phyloP scores from a whole-genome alignment of 2,329 filamentous ascomycete species.

The Didymella pinodella region DNA sequence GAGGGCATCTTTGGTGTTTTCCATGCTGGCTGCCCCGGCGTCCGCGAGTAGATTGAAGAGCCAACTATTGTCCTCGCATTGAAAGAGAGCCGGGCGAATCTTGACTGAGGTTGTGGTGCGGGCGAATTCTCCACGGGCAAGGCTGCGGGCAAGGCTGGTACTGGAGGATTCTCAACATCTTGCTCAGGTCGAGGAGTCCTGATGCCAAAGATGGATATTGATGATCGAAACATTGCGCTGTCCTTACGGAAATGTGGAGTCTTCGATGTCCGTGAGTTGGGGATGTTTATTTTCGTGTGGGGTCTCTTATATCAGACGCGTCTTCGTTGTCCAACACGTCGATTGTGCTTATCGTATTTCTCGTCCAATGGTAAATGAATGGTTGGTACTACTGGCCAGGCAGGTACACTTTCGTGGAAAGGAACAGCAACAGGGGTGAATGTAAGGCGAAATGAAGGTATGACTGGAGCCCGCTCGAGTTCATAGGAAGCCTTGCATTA shows the following conservation, averaged over 20 bases:
- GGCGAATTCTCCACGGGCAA: slow-evolving; percentile 29
- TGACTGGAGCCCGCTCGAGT: slow-evolving; percentile 46
- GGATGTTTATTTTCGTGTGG: slow-evolving; percentile 28
- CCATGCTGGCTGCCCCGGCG: slow-evolving; percentile 37
- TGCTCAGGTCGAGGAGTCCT: slow-evolving; percentile 47
- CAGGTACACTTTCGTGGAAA: slow-evolving; percentile 16
- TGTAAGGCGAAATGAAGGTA: slow-evolving; percentile 26
- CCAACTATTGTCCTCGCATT: slow-evolving; percentile 30
- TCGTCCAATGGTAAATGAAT: slow-evolving; percentile 16
- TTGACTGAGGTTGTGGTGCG: slow-evolving; percentile 29
- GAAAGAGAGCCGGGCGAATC: slow-evolving; percentile 31
- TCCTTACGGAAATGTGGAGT: slow-evolving; percentile 18
- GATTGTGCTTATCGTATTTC: slow-evolving; percentile 10
- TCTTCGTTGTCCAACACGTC: slow-evolving; percentile 20
- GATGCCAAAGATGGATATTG: slow-evolving; percentile 33
- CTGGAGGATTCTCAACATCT: slow-evolving; percentile 28
- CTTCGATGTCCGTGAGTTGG: slow-evolving; percentile 21
- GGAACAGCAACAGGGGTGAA: slow-evolving; percentile 19
- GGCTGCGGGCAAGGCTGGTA: slow-evolving; percentile 4
- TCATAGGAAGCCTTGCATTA: slow-evolving; percentile 44
- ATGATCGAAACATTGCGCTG: slow-evolving; percentile 44
- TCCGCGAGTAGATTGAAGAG: slow-evolving; percentile 49
- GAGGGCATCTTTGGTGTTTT: slow-evolving; percentile 47
- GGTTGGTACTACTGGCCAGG: slow-evolving; percentile 16
- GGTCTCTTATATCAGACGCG: slow-evolving; percentile 43